Base-by-base conservation (phyloP, 169 alveolate species). In the Cryptosporidium muris region DNA sequence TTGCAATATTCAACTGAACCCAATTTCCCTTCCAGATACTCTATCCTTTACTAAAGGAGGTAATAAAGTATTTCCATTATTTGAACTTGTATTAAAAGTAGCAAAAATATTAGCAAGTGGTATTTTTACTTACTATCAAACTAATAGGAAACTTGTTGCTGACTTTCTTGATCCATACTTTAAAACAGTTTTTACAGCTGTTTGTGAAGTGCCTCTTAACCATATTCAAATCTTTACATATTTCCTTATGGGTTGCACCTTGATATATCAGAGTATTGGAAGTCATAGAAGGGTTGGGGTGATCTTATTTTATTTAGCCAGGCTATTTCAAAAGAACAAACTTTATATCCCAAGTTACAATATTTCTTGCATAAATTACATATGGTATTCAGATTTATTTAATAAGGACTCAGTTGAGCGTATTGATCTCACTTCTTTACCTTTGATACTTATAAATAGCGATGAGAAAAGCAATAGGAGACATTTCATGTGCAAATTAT, bases 161-260 rank as follows among this genome's bases (percentile, higher is more conserved):
- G 85, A 74, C 60, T 74, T 74, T 62, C 48, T 74, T 16, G 85
- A 74, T 43, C 74, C 85, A 2, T 74, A 38, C n/a, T 4, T 74
- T 52, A 12, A 60, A 25, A 11, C 62, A 7, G 34, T 64, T 1
- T 14, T 40, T 12, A 36, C 14, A 9, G 11, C 58, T 16, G 25
- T 47, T 6, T 16, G 11, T 5, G 38, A 34, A 4, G 51, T 66
- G 2, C 54, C 81, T 16, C 6, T 37, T 2, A 14, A 45, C 11
- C 60, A n/a, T 54, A 54, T 64, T 14, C 40, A 16, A 11, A 74
- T 58, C 12, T 74, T 58, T 53, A 51, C 85, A n/a, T 45, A 43
- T 48, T 74, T 74, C 60, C 45, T 58, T 48, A 49, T 74, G 12
- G 85, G 85, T 25, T 74, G 85, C 11, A 68, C 60, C 5, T 9